These are phyloP conservation scores for Protea cynaroides DNA, from an alignment of 164 flowering plant species.

Conservation along the genomic window DNA sequence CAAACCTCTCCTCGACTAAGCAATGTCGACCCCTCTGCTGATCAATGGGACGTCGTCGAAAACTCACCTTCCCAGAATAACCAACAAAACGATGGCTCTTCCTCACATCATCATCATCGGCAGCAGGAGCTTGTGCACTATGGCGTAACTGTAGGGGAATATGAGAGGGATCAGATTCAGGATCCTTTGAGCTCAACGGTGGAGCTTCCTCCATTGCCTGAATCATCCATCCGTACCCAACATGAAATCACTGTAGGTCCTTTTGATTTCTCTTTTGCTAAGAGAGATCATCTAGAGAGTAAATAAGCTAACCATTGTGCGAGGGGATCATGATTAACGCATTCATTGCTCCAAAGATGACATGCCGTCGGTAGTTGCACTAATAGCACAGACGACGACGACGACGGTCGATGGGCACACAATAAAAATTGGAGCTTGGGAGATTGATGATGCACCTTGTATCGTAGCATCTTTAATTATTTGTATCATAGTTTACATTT, in stretches of 20 bases:
- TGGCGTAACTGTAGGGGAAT: background rate
- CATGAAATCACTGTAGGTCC: background rate
- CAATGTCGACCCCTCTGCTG: slow-evolving; percentile 19
- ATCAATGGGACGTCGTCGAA: slow-evolving; percentile 32
- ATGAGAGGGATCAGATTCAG: background rate
- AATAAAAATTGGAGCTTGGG: too few species aligned
- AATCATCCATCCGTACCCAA: background rate
- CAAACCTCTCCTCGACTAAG: slow-evolving; percentile 35
- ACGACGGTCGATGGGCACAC: too few species aligned
- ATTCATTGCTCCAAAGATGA: too few species aligned
- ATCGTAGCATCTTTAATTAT: too few species aligned
- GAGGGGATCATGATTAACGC: background rate
- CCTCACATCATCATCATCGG: background rate
- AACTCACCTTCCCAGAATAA: slow-evolving; percentile 32
- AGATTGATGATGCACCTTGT: too few species aligned
- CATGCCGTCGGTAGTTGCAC: too few species aligned
- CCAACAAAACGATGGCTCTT: slow-evolving; percentile 26
- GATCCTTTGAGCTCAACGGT: slow-evolving; percentile 6
- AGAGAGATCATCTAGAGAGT: slow-evolving; percentile 11
- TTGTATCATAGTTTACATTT: too few species aligned
- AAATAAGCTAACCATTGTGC: background rate
- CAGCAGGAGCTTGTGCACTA: background rate
- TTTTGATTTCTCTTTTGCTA: slow-evolving; percentile 27
- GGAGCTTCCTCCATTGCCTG: background rate
- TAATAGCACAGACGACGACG: too few species aligned